phyloP scores from a whole-genome alignment of 1,284 basidiomycete genomes.

The Moesziomyces globuligerus region DNA sequence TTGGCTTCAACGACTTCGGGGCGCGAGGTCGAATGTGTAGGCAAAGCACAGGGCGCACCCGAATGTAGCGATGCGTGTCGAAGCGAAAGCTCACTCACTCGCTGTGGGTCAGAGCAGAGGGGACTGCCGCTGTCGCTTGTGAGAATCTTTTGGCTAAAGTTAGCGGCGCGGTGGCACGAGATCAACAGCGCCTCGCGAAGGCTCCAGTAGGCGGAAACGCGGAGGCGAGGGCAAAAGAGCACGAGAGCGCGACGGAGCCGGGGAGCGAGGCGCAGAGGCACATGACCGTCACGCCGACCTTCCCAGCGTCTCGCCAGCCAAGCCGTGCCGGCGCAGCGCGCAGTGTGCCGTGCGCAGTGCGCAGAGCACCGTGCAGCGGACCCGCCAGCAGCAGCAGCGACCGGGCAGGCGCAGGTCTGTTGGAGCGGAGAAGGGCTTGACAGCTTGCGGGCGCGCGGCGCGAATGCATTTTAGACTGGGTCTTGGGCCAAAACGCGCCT shows the following conservation, averaged over 20 bases:
- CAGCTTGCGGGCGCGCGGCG: conserved; percentile 5
- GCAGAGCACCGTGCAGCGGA: too few species aligned
- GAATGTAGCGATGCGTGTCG: too few species aligned
- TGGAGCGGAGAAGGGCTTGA: conserved; percentile 15
- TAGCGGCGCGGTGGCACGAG: neutral
- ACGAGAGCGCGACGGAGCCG: neutral
- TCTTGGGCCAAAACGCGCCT: neutral
- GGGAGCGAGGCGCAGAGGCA: neutral
- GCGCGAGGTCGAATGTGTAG: neutral
- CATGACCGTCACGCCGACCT: neutral
- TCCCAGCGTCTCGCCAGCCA: neutral
- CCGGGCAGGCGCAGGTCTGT: conserved; percentile 4
- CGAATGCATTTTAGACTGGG: neutral
- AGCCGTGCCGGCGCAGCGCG: neutral
- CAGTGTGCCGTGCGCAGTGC: too few species aligned
- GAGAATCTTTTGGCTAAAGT: neutral
- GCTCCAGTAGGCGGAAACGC: neutral
- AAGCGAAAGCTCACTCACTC: too few species aligned
- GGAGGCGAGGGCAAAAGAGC: neutral
- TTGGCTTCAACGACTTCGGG: neutral
- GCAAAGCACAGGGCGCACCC: too few species aligned
- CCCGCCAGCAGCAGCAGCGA: neutral
- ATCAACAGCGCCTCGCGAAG: neutral
- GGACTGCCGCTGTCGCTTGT: neutral
- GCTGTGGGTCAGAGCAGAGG: too few species aligned